Percentiles rank a stretch among this genome's conserved stretches.
Evolutionary conservation across 2,329 filamentous ascomycete genomes (phyloP).

Genomic region (Penicillium sp.): DNA sequence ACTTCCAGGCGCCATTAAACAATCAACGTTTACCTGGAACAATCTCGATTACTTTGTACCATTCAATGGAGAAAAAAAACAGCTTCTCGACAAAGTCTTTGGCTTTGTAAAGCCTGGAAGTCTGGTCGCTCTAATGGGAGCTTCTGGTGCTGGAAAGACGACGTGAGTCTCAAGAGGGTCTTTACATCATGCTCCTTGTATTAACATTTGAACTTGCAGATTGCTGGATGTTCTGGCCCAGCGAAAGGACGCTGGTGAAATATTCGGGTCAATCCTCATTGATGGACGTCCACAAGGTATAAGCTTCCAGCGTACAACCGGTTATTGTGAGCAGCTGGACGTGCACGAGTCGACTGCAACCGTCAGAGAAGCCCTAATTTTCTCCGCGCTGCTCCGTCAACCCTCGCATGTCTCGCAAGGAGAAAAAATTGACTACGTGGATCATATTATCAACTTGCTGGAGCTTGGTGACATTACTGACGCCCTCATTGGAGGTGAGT

Average conservation of each 20-base stretch:
- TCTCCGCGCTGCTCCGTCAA: constrained; percentile 63
- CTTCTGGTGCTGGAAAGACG: constrained; percentile 66
- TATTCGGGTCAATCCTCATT: constrained; percentile 43
- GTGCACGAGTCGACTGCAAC: constrained; percentile 63
- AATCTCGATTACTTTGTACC: constrained; percentile 68
- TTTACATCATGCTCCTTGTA: background rate
- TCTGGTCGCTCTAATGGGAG: constrained; percentile 76
- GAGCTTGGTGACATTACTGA: constrained; percentile 64
- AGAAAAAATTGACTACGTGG: constrained; percentile 64
- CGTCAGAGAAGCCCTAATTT: constrained; percentile 62
- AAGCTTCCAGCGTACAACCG: constrained; percentile 51
- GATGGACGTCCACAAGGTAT: constrained; percentile 42
- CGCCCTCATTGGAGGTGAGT: constrained; percentile 57
- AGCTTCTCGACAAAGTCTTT: constrained; percentile 58
- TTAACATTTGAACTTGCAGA: constrained; percentile 7
- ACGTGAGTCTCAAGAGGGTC: constrained; percentile 25
- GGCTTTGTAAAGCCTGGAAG: constrained; percentile 73
- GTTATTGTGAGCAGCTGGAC: constrained; percentile 61
- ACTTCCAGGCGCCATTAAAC: constrained; percentile 56
- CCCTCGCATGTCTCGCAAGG: constrained; percentile 50
- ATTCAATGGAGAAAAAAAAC: constrained; percentile 44
- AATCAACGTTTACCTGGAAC: constrained; percentile 77
- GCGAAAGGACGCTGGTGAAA: constrained; percentile 43
- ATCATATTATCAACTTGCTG: constrained; percentile 63
- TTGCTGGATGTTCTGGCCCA: constrained; percentile 47